Evolutionary conservation across 116 monocot genomes (phyloP), one percentile per base, ranked within the genome.

Genomic region (Phalaenopsis hybrid): DNA sequence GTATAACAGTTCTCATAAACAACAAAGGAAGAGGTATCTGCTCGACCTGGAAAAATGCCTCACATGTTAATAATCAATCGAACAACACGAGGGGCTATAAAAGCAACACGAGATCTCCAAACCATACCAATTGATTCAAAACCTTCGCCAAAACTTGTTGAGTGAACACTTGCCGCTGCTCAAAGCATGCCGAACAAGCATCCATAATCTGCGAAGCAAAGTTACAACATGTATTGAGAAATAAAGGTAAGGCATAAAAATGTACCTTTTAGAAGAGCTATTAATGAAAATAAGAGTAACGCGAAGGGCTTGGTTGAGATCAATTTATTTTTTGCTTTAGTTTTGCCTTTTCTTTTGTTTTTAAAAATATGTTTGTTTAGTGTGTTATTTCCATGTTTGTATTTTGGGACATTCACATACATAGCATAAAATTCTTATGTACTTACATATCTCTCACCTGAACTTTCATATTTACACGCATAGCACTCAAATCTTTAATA

Each of bases 1-100:
- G 98, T 76, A 98, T 92, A 3, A 98, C 95, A 80, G 98, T 95
- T 43, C 98, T 86, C 98, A 98, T 98, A 79, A 98, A 98, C 82
- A 95, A 85, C 86, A 98, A 86, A 21, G 98, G 98, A 79, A 98
- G 93, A 85, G 98, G 98, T 77, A 88, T 98, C 81, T 98, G 98
- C 84, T 93, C 92, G 86, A 98, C 95, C 98, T 98, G 85, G 17
- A 78, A 77, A 81, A 37, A 75, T 59, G 44, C 3, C 43, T 12
- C 23, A 34, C 70, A 61, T 4, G 6, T 74, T 33, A 81, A 28
- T 67, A 31, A 83, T 73, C 51, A 67, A 58, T 34, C 18, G 57
- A 13, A 73, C 15, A 63, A n/a, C 76, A 57, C 34, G 44, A 12
- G 75, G 37, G 43, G 18, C 70, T 73, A 76, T 31, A 52, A 79